Base-by-base conservation (phyloP, 2,329 filamentous ascomycete species). In the Scytalidium sp. region DNA sequence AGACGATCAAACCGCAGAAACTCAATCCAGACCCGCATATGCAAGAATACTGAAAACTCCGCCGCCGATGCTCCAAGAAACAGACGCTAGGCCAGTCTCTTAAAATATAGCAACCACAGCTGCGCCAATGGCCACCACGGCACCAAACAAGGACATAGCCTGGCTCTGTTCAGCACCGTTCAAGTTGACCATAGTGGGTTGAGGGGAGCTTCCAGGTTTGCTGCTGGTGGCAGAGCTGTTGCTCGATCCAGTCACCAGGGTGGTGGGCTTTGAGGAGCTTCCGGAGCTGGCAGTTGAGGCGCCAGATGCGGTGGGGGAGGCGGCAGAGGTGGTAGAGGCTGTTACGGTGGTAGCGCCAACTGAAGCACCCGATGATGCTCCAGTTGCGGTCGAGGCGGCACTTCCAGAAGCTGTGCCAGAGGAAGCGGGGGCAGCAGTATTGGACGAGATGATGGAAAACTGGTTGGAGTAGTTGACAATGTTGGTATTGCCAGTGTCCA, bases 401-500 rank as follows among this genome's bases (percentile, higher is more conserved):
- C n/a, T n/a, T n/a, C n/a, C n/a, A n/a, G 32, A 36, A 36, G 32
- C 8, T 36, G 32, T 36, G 11, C 17, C 32, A n/a, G 32, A 15
- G 15, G 32, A 36, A 9, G 32, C 15, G 39, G 15, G 42, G 45
- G 51, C 32, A 22, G 46, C 41, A 29, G 58, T 53, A 43, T 53
- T 57, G 42, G 56, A 46, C 11, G 60, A 60, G 19, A 46, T 36
- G 50, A 64, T 57, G 36, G 46, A 27, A 51, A 64, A 64, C 50
- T 58, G 56, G 29, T 27, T 27, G 29, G 60, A 61, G 52, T 62
- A 64, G 53, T 61, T 62, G 9, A 48, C 47, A 3, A 57, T 51
- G 17, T 45, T 48, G n/a, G 43, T 46, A 47, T 62, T 57, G 9
- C 22, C 49, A 36, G 61, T 53, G 43, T 61, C 53, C 39, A 59